Evolutionary conservation across 306 rosid genomes (phyloP).

Genomic region (Trifolium fragiferum): DNA sequence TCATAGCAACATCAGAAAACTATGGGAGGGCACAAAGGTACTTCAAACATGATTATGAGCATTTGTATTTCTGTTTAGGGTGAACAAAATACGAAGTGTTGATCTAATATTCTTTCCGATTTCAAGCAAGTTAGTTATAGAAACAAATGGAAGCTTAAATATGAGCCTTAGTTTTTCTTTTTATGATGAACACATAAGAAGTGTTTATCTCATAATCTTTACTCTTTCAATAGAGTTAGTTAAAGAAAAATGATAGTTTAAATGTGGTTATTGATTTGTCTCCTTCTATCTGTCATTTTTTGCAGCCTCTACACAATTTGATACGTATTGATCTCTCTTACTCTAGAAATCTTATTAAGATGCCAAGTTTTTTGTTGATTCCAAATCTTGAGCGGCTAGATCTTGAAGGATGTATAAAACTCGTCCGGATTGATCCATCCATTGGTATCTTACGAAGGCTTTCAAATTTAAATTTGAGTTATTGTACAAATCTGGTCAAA

Average conservation of each 20-base stretch:
- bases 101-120: not conserved
- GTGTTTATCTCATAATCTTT: not conserved
- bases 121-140: not conserved
- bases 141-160: not conserved
- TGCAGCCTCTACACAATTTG: constrained; percentile 4
- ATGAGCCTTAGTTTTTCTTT: not conserved
- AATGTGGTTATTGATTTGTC: not conserved
- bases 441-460: too few relatives aligned
- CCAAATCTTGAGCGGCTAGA: constrained; percentile 21
- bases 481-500: too few relatives aligned
- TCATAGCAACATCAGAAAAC: not conserved
- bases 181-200: not conserved
- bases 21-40: constrained; percentile 42
- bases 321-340: not conserved
- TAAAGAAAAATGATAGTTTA: not conserved
- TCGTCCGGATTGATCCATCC: constrained; percentile 15
- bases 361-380: not conserved
- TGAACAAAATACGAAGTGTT: too few relatives aligned
- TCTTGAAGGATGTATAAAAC: constrained; percentile 36
- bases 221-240: not conserved
- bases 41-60: too few relatives aligned
- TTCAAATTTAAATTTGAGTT: too few relatives aligned
- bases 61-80: too few relatives aligned
- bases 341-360: constrained; percentile 29
- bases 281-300: not conserved